Base-by-base conservation (phyloP, 1,284 basidiomycete species). In the Pulchroboletus neoregius region DNA sequence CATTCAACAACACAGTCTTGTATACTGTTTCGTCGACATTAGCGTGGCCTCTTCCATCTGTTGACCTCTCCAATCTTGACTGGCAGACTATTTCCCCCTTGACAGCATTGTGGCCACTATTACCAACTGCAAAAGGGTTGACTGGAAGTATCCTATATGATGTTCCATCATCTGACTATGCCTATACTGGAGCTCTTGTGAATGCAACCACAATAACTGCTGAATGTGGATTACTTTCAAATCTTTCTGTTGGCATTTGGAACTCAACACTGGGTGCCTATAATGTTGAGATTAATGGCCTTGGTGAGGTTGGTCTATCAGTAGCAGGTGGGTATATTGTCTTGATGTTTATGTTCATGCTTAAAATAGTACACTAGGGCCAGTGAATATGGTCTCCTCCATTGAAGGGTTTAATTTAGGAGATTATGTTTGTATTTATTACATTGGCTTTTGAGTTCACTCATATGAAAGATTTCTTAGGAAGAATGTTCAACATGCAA, bases 121-220 rank as follows among this genome's bases (percentile, higher is more conserved):
- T 58, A 0, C 3, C 46, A n/a, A 44, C 45, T 36, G 43, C 40
- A 1, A 50, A 48, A 4, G 56, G 57, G 3, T 12, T 61, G 13
- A 10, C 6, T 32, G 44, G 46, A 0, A 56, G 15, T 4, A 40
- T 28, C 5, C 4, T 61, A 6, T 58, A 50, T 48, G 58, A 58
- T 24, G 36, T 49, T 0, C 45, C 54, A 27, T 24, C 11, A 1
- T 1, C 46, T 4, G 20, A 16, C 6, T 10, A 23, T 16, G 6
- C 11, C 5, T 49, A 54, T 7, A 42, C 22, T 15, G 39, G 18
- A 0, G 57, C 57, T 4, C 0, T 24, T 18, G 48, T 58, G 5
- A 45, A 57, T 27, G 42, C 36, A 11, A 47, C 54, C 11, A 46
- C 34, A 2, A 43, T 61, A 2, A 39, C 1, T 36, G 36, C 46